Conservation (phyloP, 129 eudicot genomes). For the Saposhnikovia divaricata region DNA sequence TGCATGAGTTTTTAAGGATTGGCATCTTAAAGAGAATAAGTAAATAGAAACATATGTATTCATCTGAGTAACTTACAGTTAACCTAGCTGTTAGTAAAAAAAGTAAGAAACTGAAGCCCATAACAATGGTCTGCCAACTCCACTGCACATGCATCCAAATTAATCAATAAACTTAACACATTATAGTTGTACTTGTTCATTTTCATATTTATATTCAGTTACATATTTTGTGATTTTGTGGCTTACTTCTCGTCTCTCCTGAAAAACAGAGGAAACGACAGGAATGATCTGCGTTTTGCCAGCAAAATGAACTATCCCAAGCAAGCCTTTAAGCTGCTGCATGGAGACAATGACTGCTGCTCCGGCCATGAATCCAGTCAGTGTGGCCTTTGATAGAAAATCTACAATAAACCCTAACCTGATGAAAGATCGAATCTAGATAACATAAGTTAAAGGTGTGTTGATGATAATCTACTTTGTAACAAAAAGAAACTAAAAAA, state of each 20-base stretch:
- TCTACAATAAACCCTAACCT: constrained; percentile 93
- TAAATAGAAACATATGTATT: background rate
- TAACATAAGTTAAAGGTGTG: background rate
- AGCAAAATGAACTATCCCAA: constrained; percentile 92
- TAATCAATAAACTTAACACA: background rate
- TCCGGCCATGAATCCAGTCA: constrained; percentile 95
- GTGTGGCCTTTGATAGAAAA: constrained; percentile 89
- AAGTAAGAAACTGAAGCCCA: constrained; percentile 66
- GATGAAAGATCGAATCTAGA: constrained; percentile 10
- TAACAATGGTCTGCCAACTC: constrained; percentile 86
- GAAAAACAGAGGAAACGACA: constrained; percentile 62
- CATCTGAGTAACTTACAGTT: constrained; percentile 40
- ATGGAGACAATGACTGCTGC: constrained; percentile 90
- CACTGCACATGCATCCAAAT: constrained; percentile 48
- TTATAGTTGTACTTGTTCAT: background rate
- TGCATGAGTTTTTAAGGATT: background rate
- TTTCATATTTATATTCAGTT: background rate
- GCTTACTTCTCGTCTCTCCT: constrained; percentile 58
- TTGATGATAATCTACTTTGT: background rate
- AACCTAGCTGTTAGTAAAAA: constrained; percentile 60
- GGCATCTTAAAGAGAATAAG: background rate
- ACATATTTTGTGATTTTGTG: background rate
- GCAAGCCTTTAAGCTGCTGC: constrained; percentile 89
- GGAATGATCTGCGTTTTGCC: constrained; percentile 79
- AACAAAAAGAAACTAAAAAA: too few relatives aligned